Evolutionary conservation across 352 stramenopile genomes (phyloP), one percentile per base, ranked within the genome.

Genomic region (Phytopythium chamaehyphon): DNA sequence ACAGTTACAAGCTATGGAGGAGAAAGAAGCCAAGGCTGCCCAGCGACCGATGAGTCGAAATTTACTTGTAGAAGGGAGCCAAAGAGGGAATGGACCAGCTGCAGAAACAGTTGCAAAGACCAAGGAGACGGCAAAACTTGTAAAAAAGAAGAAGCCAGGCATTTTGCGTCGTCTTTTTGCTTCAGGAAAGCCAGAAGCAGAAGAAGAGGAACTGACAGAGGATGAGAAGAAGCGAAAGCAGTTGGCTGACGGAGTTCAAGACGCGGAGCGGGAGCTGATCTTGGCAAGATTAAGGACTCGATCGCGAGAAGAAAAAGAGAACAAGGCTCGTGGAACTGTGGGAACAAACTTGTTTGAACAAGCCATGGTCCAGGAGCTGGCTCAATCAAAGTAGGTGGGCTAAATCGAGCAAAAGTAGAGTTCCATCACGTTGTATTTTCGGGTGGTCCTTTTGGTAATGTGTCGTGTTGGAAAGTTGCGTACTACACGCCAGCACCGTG

Each of bases 261-360:
- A 52, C 3, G 50, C 60, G 16, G 65, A 79, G 15, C 42, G 59
- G 6, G 58, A 55, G 9, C 38, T 70, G 22, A 49, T 74, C 40
- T 16, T 64, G 4, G 46, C 48, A 31, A 73, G 68, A 16, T 61
- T 84, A 22, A 71, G 54, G 24, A 81, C 63, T 21, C 55, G 59
- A 24, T 37, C 52, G 8, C 61, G 60, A 3, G 57, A 60, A 24
- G 61, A 72, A 31, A 81, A 81, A 47, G 67, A 85, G 33, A 42
- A 23, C 7, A 67, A 73, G 11, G 70, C 55, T 3, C 52, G 50
- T 18, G 40, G 47, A 18, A 69, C 64, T 6, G 26, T 88, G 8
- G 71, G 72, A 38, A 83, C 74, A 0, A 62, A 66, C 24, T 58
- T 61, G 10, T 88, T 86, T 48, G 71, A 82, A 22, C 60, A 75